Evolutionary conservation across 129 eudicot species (phyloP), one percentile per base, ranked within the genome.

Genomic region (Arctium minus): DNA sequence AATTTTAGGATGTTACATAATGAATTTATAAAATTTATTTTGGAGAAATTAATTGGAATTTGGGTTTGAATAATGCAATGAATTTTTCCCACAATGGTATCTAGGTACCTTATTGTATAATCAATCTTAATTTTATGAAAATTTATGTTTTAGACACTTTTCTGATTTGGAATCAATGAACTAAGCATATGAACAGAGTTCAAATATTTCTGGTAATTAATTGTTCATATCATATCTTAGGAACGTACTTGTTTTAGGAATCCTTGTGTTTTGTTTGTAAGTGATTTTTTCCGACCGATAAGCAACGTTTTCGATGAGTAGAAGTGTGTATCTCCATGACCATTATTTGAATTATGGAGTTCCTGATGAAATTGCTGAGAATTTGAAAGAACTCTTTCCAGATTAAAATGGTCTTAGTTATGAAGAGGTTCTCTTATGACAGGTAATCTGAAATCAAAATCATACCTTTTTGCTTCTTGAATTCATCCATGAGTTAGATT

Each of bases 371-470:
- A 86, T 91, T 73, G 87, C 92, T 22, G 92, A 87, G 76, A 87
- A 93, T 81, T 73, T 88, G 22, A 79, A 83, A 48, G 85, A 88
- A 17, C 89, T 86, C 83, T 86, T 73, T 42, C 92, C 90, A 2
- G 91, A 92, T 40, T 80, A 87, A 32, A 92, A 90, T 72, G 92
- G 91, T 89, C 88, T 91, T 70, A 88, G 89, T 81, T 84, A 82
- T 76, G 95, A 93, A 89, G 97, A 93, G 86, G 86, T 89, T 84
- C 90, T 93, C n/a, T 78, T 89, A 77, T 88, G 88, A 78, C 96
- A 91, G 96, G 96, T 89, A 83, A 5, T 70, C 17, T 39, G 4
- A 39, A 44, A 67, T 71, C 82, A 65, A 5, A 9, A 37, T 71
- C 9, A 29, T 29, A 5, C 1, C 62, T 53, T 53, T 53, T 60